These are phyloP conservation scores for Volvox africanus DNA, from an alignment of 139 green algal species.

Conservation along the genomic window DNA sequence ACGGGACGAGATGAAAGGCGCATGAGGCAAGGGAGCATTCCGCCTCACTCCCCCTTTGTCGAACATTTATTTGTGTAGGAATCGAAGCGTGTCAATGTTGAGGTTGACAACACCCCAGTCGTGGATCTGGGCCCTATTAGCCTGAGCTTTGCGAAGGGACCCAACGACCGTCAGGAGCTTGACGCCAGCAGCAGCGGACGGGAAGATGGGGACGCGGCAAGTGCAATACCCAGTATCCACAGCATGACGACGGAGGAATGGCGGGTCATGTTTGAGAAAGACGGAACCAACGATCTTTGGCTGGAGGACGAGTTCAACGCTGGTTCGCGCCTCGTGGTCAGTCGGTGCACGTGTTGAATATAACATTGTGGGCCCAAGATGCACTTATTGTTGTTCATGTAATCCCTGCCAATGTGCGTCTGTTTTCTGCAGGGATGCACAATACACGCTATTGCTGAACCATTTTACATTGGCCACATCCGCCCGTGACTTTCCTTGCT, in stretches of 20 bases:
- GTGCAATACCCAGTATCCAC: slow-evolving; percentile 65
- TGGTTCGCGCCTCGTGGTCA: slow-evolving; percentile 84
- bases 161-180: slow-evolving; percentile 14
- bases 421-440: background rate
- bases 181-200: background rate
- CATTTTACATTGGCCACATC: background rate
- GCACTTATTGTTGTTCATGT: too few relatives aligned
- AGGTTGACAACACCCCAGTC: slow-evolving; percentile 3
- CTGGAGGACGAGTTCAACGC: slow-evolving; percentile 97
- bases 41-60: too few relatives aligned
- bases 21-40: too few relatives aligned
- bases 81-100: background rate
- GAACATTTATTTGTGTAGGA: background rate
- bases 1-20: too few relatives aligned
- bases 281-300: slow-evolving; percentile 91
- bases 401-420: too few relatives aligned
- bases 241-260: slow-evolving; percentile 88
- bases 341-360: background rate
- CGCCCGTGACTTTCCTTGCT: background rate
- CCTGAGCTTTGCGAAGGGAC: slow-evolving; percentile 60
- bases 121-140: slow-evolving; percentile 77
- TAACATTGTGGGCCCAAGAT: background rate
- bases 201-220: background rate
- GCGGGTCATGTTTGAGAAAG: slow-evolving; percentile 81
- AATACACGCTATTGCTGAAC: background rate